Base-by-base conservation (phyloP, 2,329 filamentous ascomycete genomes). In the Cercospora sp. region DNA sequence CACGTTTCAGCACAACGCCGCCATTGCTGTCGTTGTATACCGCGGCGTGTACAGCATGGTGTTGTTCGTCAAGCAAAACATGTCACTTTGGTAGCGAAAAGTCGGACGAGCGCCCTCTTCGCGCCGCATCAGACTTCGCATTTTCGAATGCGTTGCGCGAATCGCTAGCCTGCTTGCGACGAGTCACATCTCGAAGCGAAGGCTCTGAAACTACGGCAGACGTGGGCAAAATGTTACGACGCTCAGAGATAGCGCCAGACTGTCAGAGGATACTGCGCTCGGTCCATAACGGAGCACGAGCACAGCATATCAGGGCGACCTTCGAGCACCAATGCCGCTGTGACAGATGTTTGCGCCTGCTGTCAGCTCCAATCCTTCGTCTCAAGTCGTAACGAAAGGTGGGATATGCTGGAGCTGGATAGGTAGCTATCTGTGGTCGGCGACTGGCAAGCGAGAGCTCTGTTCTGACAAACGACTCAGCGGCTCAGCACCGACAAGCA, bases 1-100 rank as follows among this genome's bases (percentile, higher is more conserved):
- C 55, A 33, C 31, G 55, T 59, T 59, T 59, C 55, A 31, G 55
- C 55, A 59, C 28, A 33, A 10, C 55, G 55, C 55, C 28, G 18
- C 48, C 48, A 55, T 55, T 53, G 23, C 13, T 23, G 55, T 36
- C 16, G 28, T 33, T 59, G 30, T 36, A 59, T 59, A 59, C 30
- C 18, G 28, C 55, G 33, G 26, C 13, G 33, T 28, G 59, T 28
- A 36, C 59, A 45, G 36, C 59, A 61, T 13, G 59, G 18, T 9
- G n/a, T 20, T 26, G 23, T 42, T 23, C 59, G 59, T 26, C 59
- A 26, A 18, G 33, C 33, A 31, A 26, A 20, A 31, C 55, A 36
- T 59, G 55, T 23, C 55, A 12, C 28, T 30, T 6, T 61, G 36
- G 33, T 36, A 30, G 59, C 59, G 13, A 48, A 23, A 18, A 18